Base-by-base conservation (phyloP, 257 asterid genomes). In the Solanum boliviense region DNA sequence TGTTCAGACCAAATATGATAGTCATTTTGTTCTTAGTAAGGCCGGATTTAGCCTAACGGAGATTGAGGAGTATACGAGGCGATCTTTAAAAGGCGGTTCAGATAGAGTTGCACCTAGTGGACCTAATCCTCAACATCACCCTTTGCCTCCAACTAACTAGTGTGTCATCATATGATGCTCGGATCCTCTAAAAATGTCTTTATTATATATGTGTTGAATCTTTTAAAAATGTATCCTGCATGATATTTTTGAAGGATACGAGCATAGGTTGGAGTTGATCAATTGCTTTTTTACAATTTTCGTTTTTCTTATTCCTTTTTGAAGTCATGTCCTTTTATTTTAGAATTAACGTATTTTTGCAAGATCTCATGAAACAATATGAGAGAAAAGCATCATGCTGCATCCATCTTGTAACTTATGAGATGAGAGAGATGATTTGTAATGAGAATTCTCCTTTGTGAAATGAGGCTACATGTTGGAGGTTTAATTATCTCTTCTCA, bases 51-150 rank as follows among this genome's bases (percentile, higher is more conserved):
- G 83, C 81, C 86, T 83, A 0, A 20, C n/a, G 15, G 91, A 89
- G 23, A 36, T 92, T 23, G 88, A 91, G 71, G 76, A 72, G 41
- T 88, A 85, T 62, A 58, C 39, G 76, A 90, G 91, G 82, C 90
- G 95, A 58, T 84, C 92, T 27, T 87, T 92, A 7, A 76, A 85
- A 58, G 60, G 34, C 0, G 88, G 35, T 23, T 27, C 44, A 9
- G 91, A 92, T 29, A 89, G 91, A 70, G 88, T 34, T 46, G 91
- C 88, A 32, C 95, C 95, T 0, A 84, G 89, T 15, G 95, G 95
- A 2, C 95, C 95, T 10, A 92, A 93, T 36, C 88, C 91, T 84
- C 92, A 92, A 23, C 95, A 93, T 76, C 93, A 93, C 82, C 65
- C 84, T 83, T 48, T 6, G 12, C 84, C 89, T 21, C 44, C 38